Evolutionary conservation across 345 rosid species (phyloP).

Genomic region (Hirschfeldia incana): DNA sequence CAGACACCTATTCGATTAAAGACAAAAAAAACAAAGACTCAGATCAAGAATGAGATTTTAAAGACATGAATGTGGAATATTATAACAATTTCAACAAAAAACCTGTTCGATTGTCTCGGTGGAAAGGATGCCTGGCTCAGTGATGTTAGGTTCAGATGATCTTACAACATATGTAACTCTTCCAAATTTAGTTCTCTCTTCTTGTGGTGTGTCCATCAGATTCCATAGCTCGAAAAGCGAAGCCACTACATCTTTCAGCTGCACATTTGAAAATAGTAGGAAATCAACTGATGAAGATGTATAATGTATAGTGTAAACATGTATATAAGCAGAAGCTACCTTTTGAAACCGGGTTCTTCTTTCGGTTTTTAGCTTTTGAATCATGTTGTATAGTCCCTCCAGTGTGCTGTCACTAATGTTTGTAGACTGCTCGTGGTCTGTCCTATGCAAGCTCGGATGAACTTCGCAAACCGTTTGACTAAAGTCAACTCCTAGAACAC

Average conservation of each 20-base stretch:
- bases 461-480: conserved; percentile 76
- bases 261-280: conserved; percentile 29
- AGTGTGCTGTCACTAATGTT: conserved; percentile 79
- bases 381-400: conserved; percentile 74
- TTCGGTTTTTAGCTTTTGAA: conserved; percentile 66
- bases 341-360: conserved; percentile 71
- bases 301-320: neutral
- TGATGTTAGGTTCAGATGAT: conserved; percentile 60
- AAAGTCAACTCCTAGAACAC: conserved; percentile 87
- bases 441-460: conserved; percentile 84
- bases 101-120: conserved; percentile 80
- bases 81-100: neutral
- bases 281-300: neutral
- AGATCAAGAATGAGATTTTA: neutral
- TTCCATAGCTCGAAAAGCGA: conserved; percentile 81
- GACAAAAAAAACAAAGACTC: neutral
- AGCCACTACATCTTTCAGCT: conserved; percentile 70
- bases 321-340: conserved; percentile 40
- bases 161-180: conserved; percentile 55
- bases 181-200: conserved; percentile 61
- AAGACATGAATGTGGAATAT: neutral
- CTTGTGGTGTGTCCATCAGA: conserved; percentile 81
- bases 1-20: conserved; percentile 56
- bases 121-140: conserved; percentile 68
- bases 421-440: conserved; percentile 69